Evolutionary conservation across 371 early-diverging fungal species (phyloP), one percentile per base, ranked within the genome.

Genomic region (Funneliformis caledonium): DNA sequence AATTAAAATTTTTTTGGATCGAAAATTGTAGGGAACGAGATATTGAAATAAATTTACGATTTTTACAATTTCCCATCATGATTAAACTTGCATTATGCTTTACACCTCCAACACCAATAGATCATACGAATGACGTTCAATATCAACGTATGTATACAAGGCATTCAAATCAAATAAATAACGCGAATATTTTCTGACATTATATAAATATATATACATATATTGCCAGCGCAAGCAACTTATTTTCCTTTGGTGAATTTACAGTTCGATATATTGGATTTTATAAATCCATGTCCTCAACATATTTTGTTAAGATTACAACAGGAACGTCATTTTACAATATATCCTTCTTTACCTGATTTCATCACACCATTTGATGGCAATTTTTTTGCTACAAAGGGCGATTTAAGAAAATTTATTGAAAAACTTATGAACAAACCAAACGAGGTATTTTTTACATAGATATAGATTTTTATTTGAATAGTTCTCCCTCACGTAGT

Each of bases 41-140:
- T 22, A 22, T 78, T 9, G 78, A 78, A 37, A 56, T 78, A 65
- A 78, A 78, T 68, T 56, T 78, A 78, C 67, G 78, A 26, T 64
- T 50, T 68, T 42, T 78, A 31, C 52, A 69, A 26, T 69, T 68
- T 52, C 78, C 78, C 6, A 50, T 78, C 8, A 33, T 33, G 16
- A 48, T 68, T 33, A 68, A 65, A 16, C 37, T 78, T 68, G 78
- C 52, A 22, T 68, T 78, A 43, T 68, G 64, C 43, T 78, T 78
- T 56, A 7, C 65, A 42, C 50, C 69, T 19, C 69, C 69, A 8
- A 16, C 43, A 19, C 70, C 70, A 43, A 22, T 45, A 43, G 19
- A 70, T 22, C 31, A 31, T 65, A 65, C 67, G 16, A 65, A 65
- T 5, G 37, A 7, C 12, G 11, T 14, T 14, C 67, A 70, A n/a